These are phyloP conservation scores for Tylopilus sp. DNA, from an alignment of 1,284 basidiomycete species.

Conservation along the genomic window DNA sequence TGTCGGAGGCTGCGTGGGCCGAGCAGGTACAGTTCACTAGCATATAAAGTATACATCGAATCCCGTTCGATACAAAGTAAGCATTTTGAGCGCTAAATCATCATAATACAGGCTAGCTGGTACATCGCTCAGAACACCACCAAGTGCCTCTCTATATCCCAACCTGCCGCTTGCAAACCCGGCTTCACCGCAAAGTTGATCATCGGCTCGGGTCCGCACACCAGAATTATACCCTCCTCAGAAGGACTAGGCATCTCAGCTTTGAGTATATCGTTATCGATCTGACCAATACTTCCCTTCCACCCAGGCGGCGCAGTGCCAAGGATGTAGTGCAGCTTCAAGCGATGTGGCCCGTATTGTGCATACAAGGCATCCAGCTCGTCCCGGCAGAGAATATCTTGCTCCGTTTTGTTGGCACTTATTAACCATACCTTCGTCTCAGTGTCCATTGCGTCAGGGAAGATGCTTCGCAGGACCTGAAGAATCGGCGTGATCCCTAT, in stretches of 20 bases:
- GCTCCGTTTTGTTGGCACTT: conserved; percentile 49
- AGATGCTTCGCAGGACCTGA: conserved; percentile 50
- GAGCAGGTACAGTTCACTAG: too few species aligned
- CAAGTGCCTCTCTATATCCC: conserved; percentile 25
- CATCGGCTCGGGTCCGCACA: conserved; percentile 53
- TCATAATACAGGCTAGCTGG: background rate
- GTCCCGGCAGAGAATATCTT: conserved; percentile 51
- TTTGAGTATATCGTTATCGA: conserved; percentile 40
- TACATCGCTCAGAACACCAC: conserved; percentile 27
- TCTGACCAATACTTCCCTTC: conserved; percentile 43
- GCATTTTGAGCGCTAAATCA: background rate
- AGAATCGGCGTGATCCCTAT: conserved; percentile 59
- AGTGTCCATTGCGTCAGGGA: conserved; percentile 40
- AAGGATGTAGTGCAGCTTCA: conserved; percentile 49
- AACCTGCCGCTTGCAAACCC: conserved; percentile 23
- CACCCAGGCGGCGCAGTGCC: conserved; percentile 36
- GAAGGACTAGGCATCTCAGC: conserved; percentile 41
- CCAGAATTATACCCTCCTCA: conserved; percentile 42
- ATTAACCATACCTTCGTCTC: conserved; percentile 50
- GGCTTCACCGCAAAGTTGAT: conserved; percentile 33
- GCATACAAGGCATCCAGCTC: conserved; percentile 47
- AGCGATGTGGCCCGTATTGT: conserved; percentile 34
- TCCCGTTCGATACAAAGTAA: background rate
- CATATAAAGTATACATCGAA: background rate
- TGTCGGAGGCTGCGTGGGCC: too few species aligned